These are phyloP conservation scores for Starmerella roubikii DNA, from an alignment of 805 yeast species.

Conservation along the genomic window DNA sequence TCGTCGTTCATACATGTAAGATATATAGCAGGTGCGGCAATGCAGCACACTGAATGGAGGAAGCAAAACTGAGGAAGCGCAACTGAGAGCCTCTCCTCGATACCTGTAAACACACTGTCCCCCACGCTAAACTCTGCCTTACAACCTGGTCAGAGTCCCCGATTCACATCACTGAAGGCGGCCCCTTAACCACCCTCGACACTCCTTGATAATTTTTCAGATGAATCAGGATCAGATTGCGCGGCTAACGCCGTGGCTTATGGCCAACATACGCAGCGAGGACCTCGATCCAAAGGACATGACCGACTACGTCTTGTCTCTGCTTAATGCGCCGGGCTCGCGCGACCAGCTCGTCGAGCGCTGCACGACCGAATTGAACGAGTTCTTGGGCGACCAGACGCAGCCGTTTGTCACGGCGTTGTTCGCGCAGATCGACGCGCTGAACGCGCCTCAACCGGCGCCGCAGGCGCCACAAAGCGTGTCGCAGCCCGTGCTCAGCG, in stretches of 20 bases:
- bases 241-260: conserved; percentile 17
- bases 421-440: conserved; percentile 22
- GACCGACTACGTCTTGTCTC: conserved; percentile 34
- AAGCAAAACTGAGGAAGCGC: too few species aligned
- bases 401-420: conserved; percentile 26
- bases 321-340: conserved; percentile 29
- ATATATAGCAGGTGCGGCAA: too few species aligned
- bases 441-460: conserved; percentile 5
- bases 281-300: conserved; percentile 24
- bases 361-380: conserved; percentile 29
- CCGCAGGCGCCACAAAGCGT: neutral
- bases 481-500: conserved; percentile 5
- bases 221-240: conserved; percentile 2
- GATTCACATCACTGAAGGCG: neutral
- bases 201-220: too few species aligned
- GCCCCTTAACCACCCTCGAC: conserved; percentile 6
- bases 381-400: conserved; percentile 29
- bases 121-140: too few species aligned
- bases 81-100: too few species aligned
- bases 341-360: conserved; percentile 26
- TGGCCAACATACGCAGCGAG: conserved; percentile 5
- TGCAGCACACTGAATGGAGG: too few species aligned
- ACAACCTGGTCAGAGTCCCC: too few species aligned
- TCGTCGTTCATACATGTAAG: too few species aligned
- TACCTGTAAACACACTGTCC: too few species aligned